These are phyloP conservation scores for Sporothrix luriei DNA, from an alignment of 2,329 filamentous ascomycete species.

Conservation along the genomic window DNA sequence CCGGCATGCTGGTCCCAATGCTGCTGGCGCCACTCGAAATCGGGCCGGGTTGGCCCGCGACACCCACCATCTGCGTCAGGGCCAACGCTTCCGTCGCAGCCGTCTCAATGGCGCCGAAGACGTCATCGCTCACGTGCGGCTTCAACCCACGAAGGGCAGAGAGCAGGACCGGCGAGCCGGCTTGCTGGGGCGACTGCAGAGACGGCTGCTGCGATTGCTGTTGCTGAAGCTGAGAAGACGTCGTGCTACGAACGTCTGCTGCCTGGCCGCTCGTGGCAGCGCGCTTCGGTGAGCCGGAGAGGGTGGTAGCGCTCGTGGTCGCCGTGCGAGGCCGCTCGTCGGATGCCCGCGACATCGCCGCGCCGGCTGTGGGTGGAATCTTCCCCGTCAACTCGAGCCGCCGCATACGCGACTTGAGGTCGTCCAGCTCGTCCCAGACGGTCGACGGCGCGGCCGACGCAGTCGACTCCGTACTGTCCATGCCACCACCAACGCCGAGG, in stretches of 20 bases:
- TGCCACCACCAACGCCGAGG: conserved; percentile 36
- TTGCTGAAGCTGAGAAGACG: conserved; percentile 55
- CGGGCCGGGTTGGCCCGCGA: conserved; percentile 66
- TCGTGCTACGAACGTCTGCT: conserved; percentile 49
- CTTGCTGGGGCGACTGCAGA: conserved; percentile 41
- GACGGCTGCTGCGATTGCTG: conserved; percentile 50
- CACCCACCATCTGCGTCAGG: conserved; percentile 76
- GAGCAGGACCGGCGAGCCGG: conserved; percentile 60
- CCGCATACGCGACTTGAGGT: conserved; percentile 89
- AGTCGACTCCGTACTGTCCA: conserved; percentile 80
- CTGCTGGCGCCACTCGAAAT: conserved; percentile 68
- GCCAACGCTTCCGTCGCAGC: conserved; percentile 79
- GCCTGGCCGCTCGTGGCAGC: conserved; percentile 53
- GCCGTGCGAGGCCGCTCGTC: conserved; percentile 87
- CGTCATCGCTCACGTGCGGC: conserved; percentile 65
- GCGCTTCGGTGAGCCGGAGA: conserved; percentile 86
- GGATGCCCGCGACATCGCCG: conserved; percentile 71
- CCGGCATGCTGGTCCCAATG: conserved; percentile 53
- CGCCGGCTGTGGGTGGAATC: conserved; percentile 77
- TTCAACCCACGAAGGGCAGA: conserved; percentile 80
- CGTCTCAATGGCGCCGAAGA: conserved; percentile 78
- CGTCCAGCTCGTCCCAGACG: conserved; percentile 96
- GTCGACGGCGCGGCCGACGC: conserved; percentile 87
- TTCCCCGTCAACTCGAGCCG: conserved; percentile 89
- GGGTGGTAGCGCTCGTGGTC: conserved; percentile 85